Base-by-base conservation (phyloP, 495 filamentous ascomycete genomes). In the Lepraria neglecta region DNA sequence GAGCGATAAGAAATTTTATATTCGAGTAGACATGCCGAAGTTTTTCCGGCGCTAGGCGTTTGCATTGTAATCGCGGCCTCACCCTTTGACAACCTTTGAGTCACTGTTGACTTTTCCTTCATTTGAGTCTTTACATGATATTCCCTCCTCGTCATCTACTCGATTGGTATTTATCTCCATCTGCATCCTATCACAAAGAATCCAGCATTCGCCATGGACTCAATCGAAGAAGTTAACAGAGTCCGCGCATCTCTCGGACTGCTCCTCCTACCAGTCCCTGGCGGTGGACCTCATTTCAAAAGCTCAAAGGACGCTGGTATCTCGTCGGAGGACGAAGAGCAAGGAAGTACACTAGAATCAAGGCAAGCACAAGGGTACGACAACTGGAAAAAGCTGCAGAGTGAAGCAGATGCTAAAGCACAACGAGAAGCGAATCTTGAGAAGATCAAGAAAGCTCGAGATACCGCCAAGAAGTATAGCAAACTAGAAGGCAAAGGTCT, bases 181-280 rank as follows among this genome's bases (percentile, higher is more conserved):
- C 6, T 35, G 19, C 12, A 28, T 11, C 15, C 30, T 10, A 40
- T 15, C 21, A 1, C 1, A 4, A 12, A 6, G 21, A 43, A 21
- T 27, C 30, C 51, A 48, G 15, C 21, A 33, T 11, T 45, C 35
- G 12, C 53, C 53, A 46, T 61, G 59, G 59, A 63, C 45, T 40
- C 88, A 58, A 92, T 98, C 70, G 91, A 95, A 71, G 90, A 96
- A 78, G 89, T 90, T 51, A 98, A 98, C 79, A 89, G 91, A 69
- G 85, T 96, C 65, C 92, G 94, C 47, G 80, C 85, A 63, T 89
- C 90, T 43, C 80, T 97, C 65, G 94, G 94, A 62, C 85, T 96
- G 76, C 90, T 91, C 68, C 92, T 91, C 38, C 79, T 98, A 65
- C 91, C 91, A 52, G 88, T 95, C 10, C 88, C 89, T 24, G 87